phyloP scores from a whole-genome alignment of 2,329 filamentous ascomycete genomes.

The Cladosporium phlei region DNA sequence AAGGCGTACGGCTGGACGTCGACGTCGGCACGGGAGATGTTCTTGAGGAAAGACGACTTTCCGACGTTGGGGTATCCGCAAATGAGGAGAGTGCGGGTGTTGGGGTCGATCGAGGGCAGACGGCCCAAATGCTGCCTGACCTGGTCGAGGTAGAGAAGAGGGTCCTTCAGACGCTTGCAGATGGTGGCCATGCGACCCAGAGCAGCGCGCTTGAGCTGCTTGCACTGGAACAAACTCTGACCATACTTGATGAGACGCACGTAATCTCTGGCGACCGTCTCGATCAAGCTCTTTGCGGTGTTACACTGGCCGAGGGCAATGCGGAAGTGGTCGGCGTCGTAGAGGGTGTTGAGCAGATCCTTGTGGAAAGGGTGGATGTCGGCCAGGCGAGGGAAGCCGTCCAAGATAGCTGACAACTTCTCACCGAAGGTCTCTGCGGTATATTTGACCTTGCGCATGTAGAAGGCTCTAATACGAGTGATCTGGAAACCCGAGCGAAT shows the following conservation, averaged over 20 bases:
- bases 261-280: slow-evolving; percentile 94
- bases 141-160: slow-evolving; percentile 91
- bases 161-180: slow-evolving; percentile 89
- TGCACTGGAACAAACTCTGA: slow-evolving; percentile 96
- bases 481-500: slow-evolving; percentile 96
- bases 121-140: slow-evolving; percentile 94
- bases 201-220: slow-evolving; percentile 93
- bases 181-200: slow-evolving; percentile 98
- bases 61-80: slow-evolving; percentile 97
- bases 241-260: slow-evolving; percentile 95
- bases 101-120: slow-evolving; percentile 97
- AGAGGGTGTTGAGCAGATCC: slow-evolving; percentile 92
- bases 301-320: slow-evolving; percentile 95
- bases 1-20: slow-evolving; percentile 98
- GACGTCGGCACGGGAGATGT: slow-evolving; percentile 88
- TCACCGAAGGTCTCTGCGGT: slow-evolving; percentile 95
- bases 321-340: slow-evolving; percentile 96
- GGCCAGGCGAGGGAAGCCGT: slow-evolving; percentile 85
- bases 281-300: slow-evolving; percentile 92
- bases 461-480: slow-evolving; percentile 87
- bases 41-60: slow-evolving; percentile 93
- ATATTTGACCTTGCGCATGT: slow-evolving; percentile 97
- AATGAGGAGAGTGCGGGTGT: slow-evolving; percentile 90
- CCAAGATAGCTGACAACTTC: slow-evolving; percentile 84
- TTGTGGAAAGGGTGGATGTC: slow-evolving; percentile 95